Conservation (phyloP, 2,329 filamentous ascomycete genomes). For the Calonectria naviculata region DNA sequence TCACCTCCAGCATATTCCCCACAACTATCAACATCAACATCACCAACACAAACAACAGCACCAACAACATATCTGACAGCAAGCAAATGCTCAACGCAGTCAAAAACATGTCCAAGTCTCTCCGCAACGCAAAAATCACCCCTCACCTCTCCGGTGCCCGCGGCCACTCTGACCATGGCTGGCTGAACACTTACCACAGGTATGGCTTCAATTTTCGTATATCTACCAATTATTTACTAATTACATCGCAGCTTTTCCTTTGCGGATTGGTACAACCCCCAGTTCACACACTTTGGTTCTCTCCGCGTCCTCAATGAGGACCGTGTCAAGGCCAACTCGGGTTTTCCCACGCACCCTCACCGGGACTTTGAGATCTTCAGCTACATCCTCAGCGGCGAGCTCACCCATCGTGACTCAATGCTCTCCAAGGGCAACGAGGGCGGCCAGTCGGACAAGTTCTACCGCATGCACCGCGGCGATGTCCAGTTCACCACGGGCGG, state of each 20-base stretch:
- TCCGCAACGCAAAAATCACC: slow-evolving; percentile 77
- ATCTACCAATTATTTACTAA: not conserved
- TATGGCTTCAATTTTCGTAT: not conserved
- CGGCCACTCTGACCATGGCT: slow-evolving; percentile 85
- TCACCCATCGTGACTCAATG: slow-evolving; percentile 91
- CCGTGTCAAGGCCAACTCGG: slow-evolving; percentile 77
- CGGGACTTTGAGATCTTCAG: slow-evolving; percentile 91
- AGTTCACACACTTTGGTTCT: slow-evolving; percentile 76
- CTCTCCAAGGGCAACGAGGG: slow-evolving; percentile 75
- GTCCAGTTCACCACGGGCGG: slow-evolving; percentile 94
- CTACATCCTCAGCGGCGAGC: slow-evolving; percentile 86
- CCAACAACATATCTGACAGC: slow-evolving; percentile 14
- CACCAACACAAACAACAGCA: slow-evolving; percentile 20
- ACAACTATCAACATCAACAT: slow-evolving; percentile 28
- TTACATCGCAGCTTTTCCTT: slow-evolving; percentile 71
- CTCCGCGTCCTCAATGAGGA: slow-evolving; percentile 92
- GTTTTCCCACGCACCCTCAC: slow-evolving; percentile 88
- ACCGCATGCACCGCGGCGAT: slow-evolving; percentile 79
- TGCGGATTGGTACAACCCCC: slow-evolving; percentile 76
- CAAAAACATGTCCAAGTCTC: slow-evolving; percentile 70
- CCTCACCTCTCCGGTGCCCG: slow-evolving; percentile 78
- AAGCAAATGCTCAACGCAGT: slow-evolving; percentile 49
- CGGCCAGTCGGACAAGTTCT: slow-evolving; percentile 71
- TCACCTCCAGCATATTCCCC: slow-evolving; percentile 37
- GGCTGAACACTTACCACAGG: slow-evolving; percentile 86